phyloP scores from a whole-genome alignment of 106 monocot genomes.

The Triglochin maritima region DNA sequence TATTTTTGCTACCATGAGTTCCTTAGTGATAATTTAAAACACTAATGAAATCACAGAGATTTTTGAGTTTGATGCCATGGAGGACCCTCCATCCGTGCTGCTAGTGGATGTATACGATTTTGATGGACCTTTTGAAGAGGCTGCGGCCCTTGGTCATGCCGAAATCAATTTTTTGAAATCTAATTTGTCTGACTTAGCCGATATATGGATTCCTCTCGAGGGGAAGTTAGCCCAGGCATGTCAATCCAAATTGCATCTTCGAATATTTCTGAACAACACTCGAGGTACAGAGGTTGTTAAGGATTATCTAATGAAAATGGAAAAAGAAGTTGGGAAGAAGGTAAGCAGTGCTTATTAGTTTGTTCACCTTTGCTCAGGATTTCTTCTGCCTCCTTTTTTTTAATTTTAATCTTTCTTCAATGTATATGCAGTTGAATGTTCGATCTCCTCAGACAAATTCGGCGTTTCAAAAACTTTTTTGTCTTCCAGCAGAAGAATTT shows the following conservation, averaged over 20 bases:
- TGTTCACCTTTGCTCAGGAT: not conserved
- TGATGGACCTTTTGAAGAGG: conserved; percentile 66
- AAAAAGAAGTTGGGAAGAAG: conserved; percentile 85
- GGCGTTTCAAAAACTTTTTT: conserved; percentile 72
- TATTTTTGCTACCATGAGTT: not conserved
- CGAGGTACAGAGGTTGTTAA: conserved; percentile 49
- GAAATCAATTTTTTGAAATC: conserved; percentile 80
- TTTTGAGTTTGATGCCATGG: conserved; percentile 86
- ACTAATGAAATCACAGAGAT: conserved; percentile 39
- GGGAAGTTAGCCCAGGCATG: conserved; percentile 62
- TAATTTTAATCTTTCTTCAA: not conserved
- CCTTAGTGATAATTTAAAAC: not conserved
- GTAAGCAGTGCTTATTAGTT: conserved; percentile 13
- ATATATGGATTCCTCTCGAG: conserved; percentile 70
- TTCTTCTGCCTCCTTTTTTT: not conserved
- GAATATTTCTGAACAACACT: conserved; percentile 68
- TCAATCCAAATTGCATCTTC: conserved; percentile 61
- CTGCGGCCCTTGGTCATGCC: conserved; percentile 48
- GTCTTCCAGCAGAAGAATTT: conserved; percentile 73
- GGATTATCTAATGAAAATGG: conserved; percentile 64
- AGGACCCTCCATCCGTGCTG: conserved; percentile 79
- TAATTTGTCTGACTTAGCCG: conserved; percentile 63
- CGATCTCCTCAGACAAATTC: conserved; percentile 76
- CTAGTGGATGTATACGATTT: conserved; percentile 62
- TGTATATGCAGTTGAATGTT: conserved; percentile 45